Percentiles rank a stretch among this genome's conserved stretches.
phyloP scores from a whole-genome alignment of 441 rosid genomes.

The Eutrema salsugineum region DNA sequence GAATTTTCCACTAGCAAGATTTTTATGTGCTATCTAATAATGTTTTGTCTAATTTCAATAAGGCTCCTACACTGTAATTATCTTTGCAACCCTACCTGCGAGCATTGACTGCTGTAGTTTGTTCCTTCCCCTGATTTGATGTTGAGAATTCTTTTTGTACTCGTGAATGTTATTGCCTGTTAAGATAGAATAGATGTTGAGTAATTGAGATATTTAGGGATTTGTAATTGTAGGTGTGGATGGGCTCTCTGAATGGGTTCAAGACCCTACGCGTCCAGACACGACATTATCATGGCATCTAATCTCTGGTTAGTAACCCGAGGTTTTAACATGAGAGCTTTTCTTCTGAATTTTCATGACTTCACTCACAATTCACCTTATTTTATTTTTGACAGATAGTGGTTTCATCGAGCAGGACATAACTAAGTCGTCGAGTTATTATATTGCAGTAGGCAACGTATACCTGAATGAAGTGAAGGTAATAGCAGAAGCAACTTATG shows the following conservation, averaged over 20 bases:
- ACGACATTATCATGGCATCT: conserved; percentile 85
- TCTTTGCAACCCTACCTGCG: not conserved
- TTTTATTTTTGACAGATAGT: conserved; percentile 46
- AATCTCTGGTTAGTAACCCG: conserved; percentile 54
- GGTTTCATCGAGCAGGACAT: conserved; percentile 64
- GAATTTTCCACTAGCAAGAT: not conserved
- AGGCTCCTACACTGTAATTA: not conserved
- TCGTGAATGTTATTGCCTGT: not conserved
- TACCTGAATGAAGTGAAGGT: conserved; percentile 81
- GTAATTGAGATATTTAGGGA: conserved; percentile 17
- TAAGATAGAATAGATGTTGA: not conserved
- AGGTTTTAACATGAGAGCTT: conserved; percentile 14
- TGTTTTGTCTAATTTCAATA: not conserved
- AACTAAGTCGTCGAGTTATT: conserved; percentile 67
- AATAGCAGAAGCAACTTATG: conserved; percentile 20
- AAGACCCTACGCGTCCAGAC: conserved; percentile 85
- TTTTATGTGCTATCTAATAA: not conserved
- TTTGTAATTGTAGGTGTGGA: conserved; percentile 60
- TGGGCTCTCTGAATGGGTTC: conserved; percentile 80
- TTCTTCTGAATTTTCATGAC: conserved; percentile 3
- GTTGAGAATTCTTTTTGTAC: not conserved
- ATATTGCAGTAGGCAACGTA: conserved; percentile 77
- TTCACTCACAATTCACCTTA: not conserved
- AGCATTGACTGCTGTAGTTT: not conserved
- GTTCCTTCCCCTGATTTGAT: not conserved